Base-by-base conservation (phyloP, 148 eudicot species). In the Spergularia marina region DNA sequence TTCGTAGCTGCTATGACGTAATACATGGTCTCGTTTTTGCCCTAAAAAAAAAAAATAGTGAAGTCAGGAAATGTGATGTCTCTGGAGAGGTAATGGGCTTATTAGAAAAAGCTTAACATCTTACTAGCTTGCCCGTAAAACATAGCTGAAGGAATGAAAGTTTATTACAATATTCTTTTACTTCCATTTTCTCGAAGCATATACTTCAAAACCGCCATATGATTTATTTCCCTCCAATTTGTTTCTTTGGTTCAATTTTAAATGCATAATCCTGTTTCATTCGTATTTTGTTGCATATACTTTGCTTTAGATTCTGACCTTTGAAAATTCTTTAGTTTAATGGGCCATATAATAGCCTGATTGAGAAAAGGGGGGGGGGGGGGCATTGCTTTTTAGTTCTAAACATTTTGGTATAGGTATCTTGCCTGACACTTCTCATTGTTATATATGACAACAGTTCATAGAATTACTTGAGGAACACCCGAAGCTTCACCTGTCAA, bases 381-480 rank as follows among this genome's bases (percentile, higher is more conserved):
- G 44, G 44, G 6, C 44, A 41, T 44, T 44, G 8, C 10, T 30
- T 30, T 30, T 30, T 30, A 30, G 36, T 30, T 30, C 36, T 30
- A 30, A 30, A 30, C 36, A 30, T 30, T 3, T 30, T 30, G 36
- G 36, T 30, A 2, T 30, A 12, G 52, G 17, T 7, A 41, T 7
- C 15, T 55, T 13, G 68, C 25, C 74, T 81, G 12, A 79, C 49
- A 16, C 60, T 23, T 65, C 6, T 15, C 74, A 4, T 16, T 68
- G 21, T 58, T 66, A 10, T 72, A 25, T 30, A 53, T 83, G 82
- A 75, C 66, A 76, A 78, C 91, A 95, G 99, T 90, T 95, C 75
- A 92, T 92, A 57, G 91, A 85, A 80, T 79, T 76, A 47, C 85
- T 95, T 0, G 92, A 88, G 86, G 96, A 88, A 68, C 92, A 92